Base-by-base conservation (phyloP, 176 grass and related monocot species). In the Oryza glumipatula region DNA sequence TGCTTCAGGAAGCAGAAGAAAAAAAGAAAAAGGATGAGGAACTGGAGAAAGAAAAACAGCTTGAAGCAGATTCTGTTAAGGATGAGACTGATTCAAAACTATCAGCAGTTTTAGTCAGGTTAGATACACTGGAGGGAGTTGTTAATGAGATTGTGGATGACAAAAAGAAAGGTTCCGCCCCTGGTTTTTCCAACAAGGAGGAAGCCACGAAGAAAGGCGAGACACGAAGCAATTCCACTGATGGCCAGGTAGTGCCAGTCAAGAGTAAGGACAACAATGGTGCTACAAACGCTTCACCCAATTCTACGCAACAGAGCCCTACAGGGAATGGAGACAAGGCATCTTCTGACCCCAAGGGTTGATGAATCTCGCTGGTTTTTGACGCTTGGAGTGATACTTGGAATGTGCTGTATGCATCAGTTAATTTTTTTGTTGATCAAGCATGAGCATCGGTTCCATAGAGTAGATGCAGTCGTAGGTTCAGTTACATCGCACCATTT, bases 1-100 rank as follows among this genome's bases (percentile, higher is more conserved):
- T 84, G 58, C 76, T 64, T 76, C 73, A 98, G 96, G 93, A 98
- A 80, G 88, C 86, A 71, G 87, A 90, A 83, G 84, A 54, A 88
- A 95, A 94, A 85, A 95, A 68, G 79, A 92, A 94, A 83, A 88
- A 88, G 64, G 61, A 63, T 0, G 88, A 92, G 64, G 93, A 92
- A 83, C 26, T 81, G 85, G 61, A 94, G 76, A 95, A 95, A 85
- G 77, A 73, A 43, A 94, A 98, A 70, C 82, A 82, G 61, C 83
- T 87, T 41, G 93, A 94, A n/a, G 76, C 82, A 70, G 88, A 89
- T 47, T 90, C 88, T 38, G 9, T 82, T 65, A 90, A 95, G 85
- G 77, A 90, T 87, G 73, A 94, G 36, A 36, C 91, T 22, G 82
- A 93, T 65, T 68, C 77, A 76, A 93, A 95, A 58, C 70, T 98